A percentile compares a stretch with the other conserved stretches of the same genome.
Conservation (phyloP, 2,329 filamentous ascomycete species). For the Beauveria sp. region DNA sequence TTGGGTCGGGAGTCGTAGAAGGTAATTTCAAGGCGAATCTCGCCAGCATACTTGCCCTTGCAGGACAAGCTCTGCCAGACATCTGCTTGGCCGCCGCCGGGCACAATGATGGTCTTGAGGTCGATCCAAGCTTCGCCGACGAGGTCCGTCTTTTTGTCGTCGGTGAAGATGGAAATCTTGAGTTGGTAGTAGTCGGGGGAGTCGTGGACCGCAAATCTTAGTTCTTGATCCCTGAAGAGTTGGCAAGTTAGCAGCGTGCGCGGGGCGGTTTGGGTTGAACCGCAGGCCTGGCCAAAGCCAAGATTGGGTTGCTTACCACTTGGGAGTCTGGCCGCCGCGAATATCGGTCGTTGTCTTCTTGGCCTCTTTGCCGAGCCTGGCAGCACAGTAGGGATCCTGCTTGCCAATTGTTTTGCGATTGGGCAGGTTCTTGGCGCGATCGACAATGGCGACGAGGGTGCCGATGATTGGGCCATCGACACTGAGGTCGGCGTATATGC, state of each 20-base stretch:
- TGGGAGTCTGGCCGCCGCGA: constrained; percentile 88
- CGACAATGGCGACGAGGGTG: constrained; percentile 83
- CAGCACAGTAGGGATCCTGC: constrained; percentile 95
- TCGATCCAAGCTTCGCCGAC: constrained; percentile 93
- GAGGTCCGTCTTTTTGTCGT: constrained; percentile 94
- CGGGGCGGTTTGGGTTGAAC: background rate
- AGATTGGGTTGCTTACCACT: constrained; percentile 56
- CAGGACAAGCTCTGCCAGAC: constrained; percentile 83
- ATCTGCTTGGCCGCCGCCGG: constrained; percentile 88
- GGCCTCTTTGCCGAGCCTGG: constrained; percentile 87
- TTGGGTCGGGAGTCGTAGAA: constrained; percentile 89
- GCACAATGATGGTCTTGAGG: constrained; percentile 69
- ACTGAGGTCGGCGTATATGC: constrained; percentile 90
- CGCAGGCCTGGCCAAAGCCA: background rate
- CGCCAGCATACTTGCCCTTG: constrained; percentile 91
- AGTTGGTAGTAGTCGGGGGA: constrained; percentile 93
- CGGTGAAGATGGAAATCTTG: constrained; percentile 94
- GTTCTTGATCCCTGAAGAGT: constrained; percentile 78
- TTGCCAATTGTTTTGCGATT: constrained; percentile 97
- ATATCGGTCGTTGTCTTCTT: constrained; percentile 95
- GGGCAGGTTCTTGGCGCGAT: constrained; percentile 92
- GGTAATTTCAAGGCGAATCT: constrained; percentile 90
- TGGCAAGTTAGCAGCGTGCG: constrained; percentile 11
- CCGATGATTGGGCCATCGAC: constrained; percentile 90
- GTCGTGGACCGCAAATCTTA: constrained; percentile 92